These are phyloP conservation scores for Jasminum sambac DNA, from an alignment of 257 asterid species.

Conservation along the genomic window DNA sequence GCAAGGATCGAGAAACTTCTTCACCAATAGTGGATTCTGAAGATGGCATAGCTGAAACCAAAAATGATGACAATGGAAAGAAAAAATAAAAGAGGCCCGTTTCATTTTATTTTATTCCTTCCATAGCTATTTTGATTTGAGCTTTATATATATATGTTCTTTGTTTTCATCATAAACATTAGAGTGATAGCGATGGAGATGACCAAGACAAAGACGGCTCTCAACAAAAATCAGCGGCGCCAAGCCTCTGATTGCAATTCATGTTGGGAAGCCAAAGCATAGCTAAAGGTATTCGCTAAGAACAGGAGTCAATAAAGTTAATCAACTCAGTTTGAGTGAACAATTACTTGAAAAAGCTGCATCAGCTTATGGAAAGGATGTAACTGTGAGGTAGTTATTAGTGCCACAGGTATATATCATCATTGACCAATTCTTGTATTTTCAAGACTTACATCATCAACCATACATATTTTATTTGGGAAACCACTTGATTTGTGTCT, in stretches of 20 bases:
- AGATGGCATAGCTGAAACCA: conserved; percentile 45
- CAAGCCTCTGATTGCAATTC: conserved; percentile 65
- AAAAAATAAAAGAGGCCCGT: neutral
- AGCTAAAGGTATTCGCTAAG: too few relatives aligned
- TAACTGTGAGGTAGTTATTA: conserved; percentile 32
- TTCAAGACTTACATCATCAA: neutral
- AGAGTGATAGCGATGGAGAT: conserved; percentile 38
- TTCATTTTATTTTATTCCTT: conserved; percentile 5
- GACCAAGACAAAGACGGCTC: conserved; percentile 48
- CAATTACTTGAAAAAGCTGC: too few relatives aligned
- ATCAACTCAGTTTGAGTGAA: too few relatives aligned
- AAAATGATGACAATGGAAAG: conserved; percentile 48
- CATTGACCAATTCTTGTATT: neutral
- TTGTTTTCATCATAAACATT: conserved; percentile 14
- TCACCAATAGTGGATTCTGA: conserved; percentile 51
- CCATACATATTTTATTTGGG: too few relatives aligned
- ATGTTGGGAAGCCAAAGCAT: too few relatives aligned
- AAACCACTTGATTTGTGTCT: too few relatives aligned
- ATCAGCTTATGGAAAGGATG: too few relatives aligned
- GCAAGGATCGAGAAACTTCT: too few relatives aligned
- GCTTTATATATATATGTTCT: conserved; percentile 8
- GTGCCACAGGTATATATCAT: neutral
- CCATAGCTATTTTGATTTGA: neutral
- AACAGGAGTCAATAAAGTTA: too few relatives aligned
- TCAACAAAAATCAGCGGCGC: conserved; percentile 43